Conservation (phyloP, 2,329 filamentous ascomycete species). For the Metarhizium sp. region DNA sequence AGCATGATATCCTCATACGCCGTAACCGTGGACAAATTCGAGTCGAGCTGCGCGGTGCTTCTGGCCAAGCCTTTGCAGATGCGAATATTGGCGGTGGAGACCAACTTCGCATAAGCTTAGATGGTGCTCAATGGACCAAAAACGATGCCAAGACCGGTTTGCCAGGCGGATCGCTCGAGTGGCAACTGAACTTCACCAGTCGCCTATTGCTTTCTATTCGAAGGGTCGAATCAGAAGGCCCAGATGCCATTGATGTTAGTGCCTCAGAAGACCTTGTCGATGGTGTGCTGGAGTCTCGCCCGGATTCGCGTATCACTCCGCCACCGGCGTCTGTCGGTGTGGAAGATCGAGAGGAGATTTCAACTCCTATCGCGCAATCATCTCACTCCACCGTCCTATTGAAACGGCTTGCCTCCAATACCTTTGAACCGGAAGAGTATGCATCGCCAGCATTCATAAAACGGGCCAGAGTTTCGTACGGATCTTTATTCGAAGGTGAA, state of each 20-base stretch:
- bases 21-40: constrained; percentile 71
- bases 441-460: constrained; percentile 75
- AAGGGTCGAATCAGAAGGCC: constrained; percentile 34
- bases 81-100: constrained; percentile 71
- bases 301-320: not conserved
- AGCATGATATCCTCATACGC: constrained; percentile 75
- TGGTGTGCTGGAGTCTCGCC: not conserved
- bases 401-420: constrained; percentile 25
- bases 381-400: constrained; percentile 12
- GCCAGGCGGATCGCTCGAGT: constrained; percentile 43
- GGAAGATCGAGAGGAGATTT: not conserved
- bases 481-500: constrained; percentile 52
- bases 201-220: constrained; percentile 35
- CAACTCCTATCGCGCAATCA: constrained; percentile 5
- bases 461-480: constrained; percentile 59
- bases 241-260: constrained; percentile 44
- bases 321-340: not conserved
- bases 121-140: constrained; percentile 57
- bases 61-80: constrained; percentile 59
- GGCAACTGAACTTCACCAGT: constrained; percentile 47
- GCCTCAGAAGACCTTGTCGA: constrained; percentile 11
- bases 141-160: constrained; percentile 37
- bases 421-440: constrained; percentile 44
- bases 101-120: constrained; percentile 57
- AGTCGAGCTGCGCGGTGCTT: constrained; percentile 60